Base-by-base conservation (phyloP, 495 filamentous ascomycete genomes). In the Aspergillus indologenus region DNA sequence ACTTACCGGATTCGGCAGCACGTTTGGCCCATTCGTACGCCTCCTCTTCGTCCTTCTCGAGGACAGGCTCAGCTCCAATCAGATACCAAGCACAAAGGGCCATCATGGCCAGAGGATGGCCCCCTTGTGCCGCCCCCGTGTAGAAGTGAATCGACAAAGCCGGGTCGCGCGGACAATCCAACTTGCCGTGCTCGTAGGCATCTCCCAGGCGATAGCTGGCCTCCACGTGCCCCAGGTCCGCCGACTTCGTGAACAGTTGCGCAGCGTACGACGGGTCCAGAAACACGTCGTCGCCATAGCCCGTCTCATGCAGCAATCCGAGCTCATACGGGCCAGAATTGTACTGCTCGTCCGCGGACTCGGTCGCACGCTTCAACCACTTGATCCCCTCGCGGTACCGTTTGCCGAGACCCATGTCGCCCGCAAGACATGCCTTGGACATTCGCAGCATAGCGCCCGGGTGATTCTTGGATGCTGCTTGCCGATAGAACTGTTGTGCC, bases 31-130 rank as follows among this genome's bases (percentile, higher is more conserved):
- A 99, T 70, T 96, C 92, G 69, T 93, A 98, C 3, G 94, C 94
- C 71, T 99, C 94, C 53, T 87, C 86, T 72, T 98, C 95, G 62
- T 98, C 92, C 72, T 92, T 96, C 57, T 95, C 91, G 24, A 99
- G 75, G 18, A 97, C 85, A 0, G 94, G 94, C 65, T 92, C 90
- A 9, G 94, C 95, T 1, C 94, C 94, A 9, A 98, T 89, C 73
- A 99, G 87, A 71, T 97, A 99, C 94, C 94, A 99, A 15, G 94
- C 94, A 69, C 94, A 98, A 21, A 99, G 81, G 18, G 91, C 92
- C 92, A 99, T 96, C 93, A 96, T 96, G n/a, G 92, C 94, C 45
- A 88, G 80, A 0, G 91, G 80, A 69, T 96, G 89, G 1, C 89
- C 90, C 14, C 80, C 75, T 63, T 95, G 90, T 12, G 94, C 94